Percentiles rank a stretch among this genome's conserved stretches.
Evolutionary conservation across 345 rosid genomes (phyloP).

Genomic region (Boechera retrofracta): DNA sequence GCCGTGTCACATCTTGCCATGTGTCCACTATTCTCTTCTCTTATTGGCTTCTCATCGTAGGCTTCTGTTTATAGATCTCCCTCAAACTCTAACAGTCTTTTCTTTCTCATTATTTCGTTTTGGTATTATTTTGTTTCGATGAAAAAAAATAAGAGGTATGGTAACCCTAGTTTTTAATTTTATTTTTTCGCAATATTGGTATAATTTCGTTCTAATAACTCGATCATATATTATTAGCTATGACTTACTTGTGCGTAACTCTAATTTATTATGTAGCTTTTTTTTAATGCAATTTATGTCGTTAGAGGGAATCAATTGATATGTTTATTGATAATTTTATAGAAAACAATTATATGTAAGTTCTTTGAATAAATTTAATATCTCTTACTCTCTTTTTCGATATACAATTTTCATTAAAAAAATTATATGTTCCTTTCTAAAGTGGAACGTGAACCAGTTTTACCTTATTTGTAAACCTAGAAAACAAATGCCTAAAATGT

Average conservation of each 20-base stretch:
- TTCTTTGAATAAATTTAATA: not conserved
- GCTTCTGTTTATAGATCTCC: slow-evolving; percentile 1
- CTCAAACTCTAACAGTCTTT: not conserved
- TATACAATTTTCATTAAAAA: too few species aligned
- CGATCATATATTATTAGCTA: too few species aligned
- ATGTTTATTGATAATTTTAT: too few species aligned
- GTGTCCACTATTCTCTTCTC: slow-evolving; percentile 27
- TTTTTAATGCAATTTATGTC: too few species aligned
- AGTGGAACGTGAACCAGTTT: slow-evolving; percentile 30
- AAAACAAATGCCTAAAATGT: slow-evolving; percentile 10
- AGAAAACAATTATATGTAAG: too few species aligned
- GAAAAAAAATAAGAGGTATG: not conserved
- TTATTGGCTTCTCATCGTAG: slow-evolving; percentile 14
- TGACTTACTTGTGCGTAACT: too few species aligned
- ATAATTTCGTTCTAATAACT: too few species aligned
- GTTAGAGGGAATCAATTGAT: too few species aligned
- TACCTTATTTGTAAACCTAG: slow-evolving; percentile 9
- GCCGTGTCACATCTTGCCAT: slow-evolving; percentile 28
- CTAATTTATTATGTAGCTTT: too few species aligned
- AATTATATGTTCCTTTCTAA: not conserved
- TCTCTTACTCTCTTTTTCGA: too few species aligned
- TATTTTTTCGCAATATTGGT: too few species aligned
- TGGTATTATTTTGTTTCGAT: not conserved
- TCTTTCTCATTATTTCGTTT: not conserved
- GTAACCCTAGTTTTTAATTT: not conserved